A percentile compares a stretch with the other conserved stretches of the same genome.
Conservation (phyloP, 176 grass and related monocot species). For the Oryza brachyantha region DNA sequence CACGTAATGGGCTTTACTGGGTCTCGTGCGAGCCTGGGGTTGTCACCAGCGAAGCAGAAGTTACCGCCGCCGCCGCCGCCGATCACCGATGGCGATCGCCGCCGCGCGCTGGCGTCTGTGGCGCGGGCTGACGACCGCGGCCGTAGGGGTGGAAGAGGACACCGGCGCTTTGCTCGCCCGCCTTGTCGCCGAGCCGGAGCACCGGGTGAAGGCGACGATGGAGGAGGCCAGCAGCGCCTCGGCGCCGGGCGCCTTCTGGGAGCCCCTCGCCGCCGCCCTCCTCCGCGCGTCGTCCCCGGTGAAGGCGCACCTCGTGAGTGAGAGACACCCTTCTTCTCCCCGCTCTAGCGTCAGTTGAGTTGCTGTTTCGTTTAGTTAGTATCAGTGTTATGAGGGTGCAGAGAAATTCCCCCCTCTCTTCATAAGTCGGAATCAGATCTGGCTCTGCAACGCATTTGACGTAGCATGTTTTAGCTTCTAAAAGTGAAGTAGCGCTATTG, state of each 20-base stretch:
- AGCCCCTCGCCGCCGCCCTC: constrained; percentile 40
- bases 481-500: background rate
- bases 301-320: constrained; percentile 52
- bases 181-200: constrained; percentile 36
- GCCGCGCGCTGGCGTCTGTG: constrained; percentile 26
- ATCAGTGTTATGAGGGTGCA: background rate
- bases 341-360: background rate
- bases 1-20: background rate
- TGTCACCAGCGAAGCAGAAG: background rate
- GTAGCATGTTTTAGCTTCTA: background rate
- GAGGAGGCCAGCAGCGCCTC: constrained; percentile 39
- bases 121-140: constrained; percentile 19
- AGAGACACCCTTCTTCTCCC: background rate
- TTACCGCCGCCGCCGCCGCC: background rate
- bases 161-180: constrained; percentile 16
- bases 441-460: background rate
- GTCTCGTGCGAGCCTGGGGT: background rate
- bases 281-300: constrained; percentile 34
- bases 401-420: background rate
- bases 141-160: background rate
- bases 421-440: background rate
- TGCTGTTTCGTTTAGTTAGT: background rate
- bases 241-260: constrained; percentile 36
- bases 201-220: constrained; percentile 39
- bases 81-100: constrained; percentile 3